Conservation (phyloP, 176 grass and related monocot species). For the Aegilops umbellulata region DNA sequence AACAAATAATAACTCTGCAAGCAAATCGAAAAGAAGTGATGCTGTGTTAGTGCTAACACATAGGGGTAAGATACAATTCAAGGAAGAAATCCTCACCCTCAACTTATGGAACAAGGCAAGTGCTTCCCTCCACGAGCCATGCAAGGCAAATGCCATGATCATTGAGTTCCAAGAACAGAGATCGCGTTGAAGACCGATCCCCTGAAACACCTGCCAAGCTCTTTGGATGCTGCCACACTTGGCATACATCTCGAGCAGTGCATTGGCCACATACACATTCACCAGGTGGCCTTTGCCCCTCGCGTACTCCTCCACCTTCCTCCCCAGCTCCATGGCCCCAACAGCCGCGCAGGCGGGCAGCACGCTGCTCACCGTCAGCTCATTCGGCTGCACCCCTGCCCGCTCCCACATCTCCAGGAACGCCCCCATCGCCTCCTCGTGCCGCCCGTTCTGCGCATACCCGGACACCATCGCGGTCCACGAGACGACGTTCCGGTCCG, state of each 20-base stretch:
- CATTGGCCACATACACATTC: constrained; percentile 50
- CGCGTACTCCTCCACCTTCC: constrained; percentile 53
- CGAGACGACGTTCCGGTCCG: constrained; percentile 49
- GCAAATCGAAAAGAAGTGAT: not conserved
- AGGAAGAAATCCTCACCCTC: constrained; percentile 35
- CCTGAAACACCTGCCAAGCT: constrained; percentile 65
- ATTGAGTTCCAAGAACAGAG: constrained; percentile 90
- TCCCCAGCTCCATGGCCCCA: constrained; percentile 55
- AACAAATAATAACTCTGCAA: too few relatives aligned
- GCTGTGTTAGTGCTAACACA: not conserved
- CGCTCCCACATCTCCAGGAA: constrained; percentile 63
- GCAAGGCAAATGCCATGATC: constrained; percentile 72
- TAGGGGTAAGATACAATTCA: not conserved
- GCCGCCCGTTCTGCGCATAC: constrained; percentile 43
- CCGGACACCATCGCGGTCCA: constrained; percentile 81
- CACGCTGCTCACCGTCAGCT: constrained; percentile 59
- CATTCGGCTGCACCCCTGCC: constrained; percentile 40
- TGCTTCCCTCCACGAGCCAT: constrained; percentile 50
- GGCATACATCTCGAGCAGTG: constrained; percentile 79
- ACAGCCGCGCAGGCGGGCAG: constrained; percentile 67
- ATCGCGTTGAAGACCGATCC: constrained; percentile 38
- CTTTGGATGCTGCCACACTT: constrained; percentile 57
- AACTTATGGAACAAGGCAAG: constrained; percentile 58
- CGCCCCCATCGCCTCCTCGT: constrained; percentile 39
- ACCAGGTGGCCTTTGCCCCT: constrained; percentile 25